Evolutionary conservation across 805 yeast genomes (phyloP).

Genomic region (Candida pini): DNA sequence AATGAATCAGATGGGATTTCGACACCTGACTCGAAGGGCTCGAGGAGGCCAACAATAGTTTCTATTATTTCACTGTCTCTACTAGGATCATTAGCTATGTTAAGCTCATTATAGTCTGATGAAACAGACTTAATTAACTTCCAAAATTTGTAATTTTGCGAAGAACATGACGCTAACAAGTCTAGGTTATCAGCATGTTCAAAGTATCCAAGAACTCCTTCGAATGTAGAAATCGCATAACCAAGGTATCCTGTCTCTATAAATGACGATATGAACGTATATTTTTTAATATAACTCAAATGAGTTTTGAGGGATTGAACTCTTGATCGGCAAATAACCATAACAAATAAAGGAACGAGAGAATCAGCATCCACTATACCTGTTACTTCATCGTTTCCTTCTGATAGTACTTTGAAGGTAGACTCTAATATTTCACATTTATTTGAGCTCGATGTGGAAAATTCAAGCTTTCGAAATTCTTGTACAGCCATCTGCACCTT

Average conservation of each 20-base stretch:
- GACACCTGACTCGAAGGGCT: conserved; percentile 8
- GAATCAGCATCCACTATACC: conserved; percentile 72
- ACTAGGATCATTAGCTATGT: conserved; percentile 13
- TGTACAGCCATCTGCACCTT: conserved; percentile 46
- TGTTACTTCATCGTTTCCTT: conserved; percentile 1
- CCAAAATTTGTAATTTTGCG: conserved; percentile 51
- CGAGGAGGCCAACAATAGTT: conserved; percentile 10
- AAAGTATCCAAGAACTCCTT: conserved; percentile 73
- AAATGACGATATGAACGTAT: conserved; percentile 39
- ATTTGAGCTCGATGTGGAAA: conserved; percentile 40
- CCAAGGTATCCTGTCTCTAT: conserved; percentile 57
- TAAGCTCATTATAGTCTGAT: conserved; percentile 16
- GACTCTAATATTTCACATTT: conserved; percentile 46
- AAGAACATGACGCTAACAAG: conserved; percentile 36
- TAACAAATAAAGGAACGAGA: conserved; percentile 61
- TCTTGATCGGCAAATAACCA: conserved; percentile 62
- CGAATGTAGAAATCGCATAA: conserved; percentile 77
- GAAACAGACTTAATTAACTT: conserved; percentile 33
- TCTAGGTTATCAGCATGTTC: conserved; percentile 31
- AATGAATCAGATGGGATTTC: conserved; percentile 15
- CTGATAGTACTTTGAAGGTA: conserved; percentile 49
- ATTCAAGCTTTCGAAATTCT: conserved; percentile 42
- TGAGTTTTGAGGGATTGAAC: conserved; percentile 57
- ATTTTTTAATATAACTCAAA: conserved; percentile 58
- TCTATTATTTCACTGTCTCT: conserved; percentile 10